Conservation (phyloP, 2,329 filamentous ascomycete genomes). For the Trichoderma aggressivum region DNA sequence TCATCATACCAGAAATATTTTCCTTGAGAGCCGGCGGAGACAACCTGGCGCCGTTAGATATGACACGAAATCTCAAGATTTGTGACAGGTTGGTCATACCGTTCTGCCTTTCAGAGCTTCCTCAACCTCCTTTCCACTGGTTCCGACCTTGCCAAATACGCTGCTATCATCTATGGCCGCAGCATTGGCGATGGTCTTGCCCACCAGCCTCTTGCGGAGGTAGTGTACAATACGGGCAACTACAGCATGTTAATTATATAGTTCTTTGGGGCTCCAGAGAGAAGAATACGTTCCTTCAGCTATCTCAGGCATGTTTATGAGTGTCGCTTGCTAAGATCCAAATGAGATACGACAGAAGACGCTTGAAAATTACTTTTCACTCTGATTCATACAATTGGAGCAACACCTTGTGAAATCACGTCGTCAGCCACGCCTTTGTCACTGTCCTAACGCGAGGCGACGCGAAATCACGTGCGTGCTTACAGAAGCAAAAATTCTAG, state of each 20-base stretch:
- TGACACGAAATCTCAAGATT: neutral
- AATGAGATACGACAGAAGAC: neutral
- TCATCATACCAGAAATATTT: slow-evolving; percentile 83
- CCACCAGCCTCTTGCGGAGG: slow-evolving; percentile 77
- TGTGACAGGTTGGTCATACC: slow-evolving; percentile 26
- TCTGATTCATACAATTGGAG: neutral
- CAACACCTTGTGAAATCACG: neutral
- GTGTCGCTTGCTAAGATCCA: neutral
- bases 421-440: neutral
- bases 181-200: slow-evolving; percentile 70
- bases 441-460: slow-evolving; percentile 1
- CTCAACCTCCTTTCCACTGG: slow-evolving; percentile 70
- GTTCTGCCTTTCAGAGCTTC: slow-evolving; percentile 72
- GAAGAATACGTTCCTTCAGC: slow-evolving; percentile 47
- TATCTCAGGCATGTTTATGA: slow-evolving; percentile 56
- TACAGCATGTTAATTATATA: slow-evolving; percentile 28
- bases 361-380: neutral
- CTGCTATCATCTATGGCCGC: slow-evolving; percentile 74
- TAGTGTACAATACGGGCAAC: slow-evolving; percentile 85
- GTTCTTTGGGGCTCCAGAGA: neutral
- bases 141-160: slow-evolving; percentile 88
- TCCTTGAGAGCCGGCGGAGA: slow-evolving; percentile 75
- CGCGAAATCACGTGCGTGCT: slow-evolving; percentile 34
- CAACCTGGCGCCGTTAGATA: slow-evolving; percentile 37
- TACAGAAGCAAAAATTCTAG: slow-evolving; percentile 22